Conservation (phyloP, 768 basidiomycete genomes). For the Lactarius hatsudake region DNA sequence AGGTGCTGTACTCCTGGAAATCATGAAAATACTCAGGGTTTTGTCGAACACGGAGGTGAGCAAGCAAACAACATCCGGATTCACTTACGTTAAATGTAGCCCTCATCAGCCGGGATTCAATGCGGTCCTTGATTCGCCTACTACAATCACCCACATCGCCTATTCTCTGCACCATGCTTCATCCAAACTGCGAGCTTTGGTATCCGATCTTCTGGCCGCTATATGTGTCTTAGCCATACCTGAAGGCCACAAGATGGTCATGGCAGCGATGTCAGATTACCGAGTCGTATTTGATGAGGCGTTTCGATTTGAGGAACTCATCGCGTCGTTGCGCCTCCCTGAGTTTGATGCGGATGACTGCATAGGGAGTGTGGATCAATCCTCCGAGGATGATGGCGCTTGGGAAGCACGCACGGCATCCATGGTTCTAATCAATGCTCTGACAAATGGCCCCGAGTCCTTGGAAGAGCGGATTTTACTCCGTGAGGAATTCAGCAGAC, state of each 20-base stretch:
- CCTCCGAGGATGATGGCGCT: slow-evolving; percentile 55
- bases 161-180: slow-evolving; percentile 67
- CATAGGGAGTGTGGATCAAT: slow-evolving; percentile 14
- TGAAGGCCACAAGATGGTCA: slow-evolving; percentile 71
- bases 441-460: slow-evolving; percentile 71
- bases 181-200: slow-evolving; percentile 63
- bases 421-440: slow-evolving; percentile 76
- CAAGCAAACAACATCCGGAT: slow-evolving; percentile 4
- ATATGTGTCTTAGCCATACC: slow-evolving; percentile 70
- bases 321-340: slow-evolving; percentile 57
- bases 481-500: slow-evolving; percentile 76
- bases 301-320: slow-evolving; percentile 77
- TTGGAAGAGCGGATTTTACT: slow-evolving; percentile 77
- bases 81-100: slow-evolving; percentile 21
- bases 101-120: slow-evolving; percentile 65
- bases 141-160: slow-evolving; percentile 66
- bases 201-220: slow-evolving; percentile 78
- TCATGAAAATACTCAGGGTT: slow-evolving; percentile 76
- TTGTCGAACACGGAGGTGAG: slow-evolving; percentile 83
- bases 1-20: slow-evolving; percentile 63
- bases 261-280: slow-evolving; percentile 80
- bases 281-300: slow-evolving; percentile 64
- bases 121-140: slow-evolving; percentile 59
- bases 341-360: slow-evolving; percentile 42
- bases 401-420: slow-evolving; percentile 82